phyloP scores from a whole-genome alignment of 192 early-diverging fungal species.

The Coemansia sp. region DNA sequence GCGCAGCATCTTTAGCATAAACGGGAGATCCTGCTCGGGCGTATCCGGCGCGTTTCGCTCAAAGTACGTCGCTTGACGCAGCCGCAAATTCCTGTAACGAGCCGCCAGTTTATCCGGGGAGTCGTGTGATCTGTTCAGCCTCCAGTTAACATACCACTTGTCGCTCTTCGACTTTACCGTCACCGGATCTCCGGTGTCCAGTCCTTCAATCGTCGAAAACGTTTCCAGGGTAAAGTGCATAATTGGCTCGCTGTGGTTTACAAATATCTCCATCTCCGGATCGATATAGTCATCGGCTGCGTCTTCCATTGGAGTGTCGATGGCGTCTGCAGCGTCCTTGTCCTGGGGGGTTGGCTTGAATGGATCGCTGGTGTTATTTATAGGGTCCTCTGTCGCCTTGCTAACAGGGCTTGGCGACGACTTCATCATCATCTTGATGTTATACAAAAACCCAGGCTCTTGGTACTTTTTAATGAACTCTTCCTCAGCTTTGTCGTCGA shows the following conservation, averaged over 20 bases:
- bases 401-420: background rate
- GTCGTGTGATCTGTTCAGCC: conserved; percentile 22
- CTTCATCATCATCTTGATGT: conserved; percentile 1
- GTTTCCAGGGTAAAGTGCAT: conserved; percentile 41
- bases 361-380: conserved; percentile 26
- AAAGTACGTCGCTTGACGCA: conserved; percentile 48
- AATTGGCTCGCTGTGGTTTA: conserved; percentile 37
- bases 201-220: conserved; percentile 49
- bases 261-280: conserved; percentile 41
- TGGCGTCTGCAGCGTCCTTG: background rate
- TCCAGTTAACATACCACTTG: conserved; percentile 43
- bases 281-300: conserved; percentile 22
- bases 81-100: conserved; percentile 26
- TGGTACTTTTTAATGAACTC: conserved; percentile 28
- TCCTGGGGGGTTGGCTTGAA: conserved; percentile 6
- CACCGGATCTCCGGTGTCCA: conserved; percentile 35
- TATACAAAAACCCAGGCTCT: conserved; percentile 26
- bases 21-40: conserved; percentile 41
- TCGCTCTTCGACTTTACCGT: conserved; percentile 32
- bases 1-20: conserved; percentile 39
- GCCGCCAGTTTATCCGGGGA: conserved; percentile 5
- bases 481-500: conserved; percentile 45
- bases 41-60: conserved; percentile 46
- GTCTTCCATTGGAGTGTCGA: conserved; percentile 2
- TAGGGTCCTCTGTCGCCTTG: conserved; percentile 10